Percentiles rank a stretch among this genome's conserved stretches.
Conservation (phyloP, 1,284 basidiomycete genomes). For the Irpex sp. region DNA sequence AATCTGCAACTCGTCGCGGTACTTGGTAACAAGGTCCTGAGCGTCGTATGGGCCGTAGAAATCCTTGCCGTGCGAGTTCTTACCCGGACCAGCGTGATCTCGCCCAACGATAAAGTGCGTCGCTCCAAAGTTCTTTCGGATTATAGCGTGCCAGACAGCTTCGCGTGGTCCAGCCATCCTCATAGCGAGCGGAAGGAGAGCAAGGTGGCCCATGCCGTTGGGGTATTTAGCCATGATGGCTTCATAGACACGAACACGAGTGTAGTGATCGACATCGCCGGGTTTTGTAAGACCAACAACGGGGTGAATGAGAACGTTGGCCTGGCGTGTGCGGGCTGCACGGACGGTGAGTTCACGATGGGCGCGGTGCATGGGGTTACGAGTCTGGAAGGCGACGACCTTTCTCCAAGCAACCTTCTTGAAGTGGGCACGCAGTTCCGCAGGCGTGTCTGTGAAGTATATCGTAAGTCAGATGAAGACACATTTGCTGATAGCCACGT, state of each 20-base stretch:
- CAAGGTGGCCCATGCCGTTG: slow-evolving; percentile 96
- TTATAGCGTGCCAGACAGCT: slow-evolving; percentile 99
- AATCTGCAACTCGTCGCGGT: slow-evolving; percentile 90
- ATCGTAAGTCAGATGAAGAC: slow-evolving; percentile 4
- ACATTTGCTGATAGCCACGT: slow-evolving; percentile 24
- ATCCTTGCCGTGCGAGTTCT: slow-evolving; percentile 93
- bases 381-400: slow-evolving; percentile 98
- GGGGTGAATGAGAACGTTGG: slow-evolving; percentile 97
- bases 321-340: slow-evolving; percentile 90
- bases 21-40: slow-evolving; percentile 88
- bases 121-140: slow-evolving; percentile 98
- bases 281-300: slow-evolving; percentile 98
- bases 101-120: slow-evolving; percentile 97
- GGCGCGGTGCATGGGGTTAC: slow-evolving; percentile 99
- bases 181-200: slow-evolving; percentile 95
- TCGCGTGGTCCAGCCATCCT: slow-evolving; percentile 98
- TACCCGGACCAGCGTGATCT: slow-evolving; percentile 95
- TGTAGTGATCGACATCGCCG: slow-evolving; percentile 98
- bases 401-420: slow-evolving; percentile 95
- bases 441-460: slow-evolving; percentile 69
- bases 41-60: slow-evolving; percentile 99
- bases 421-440: slow-evolving; percentile 94
- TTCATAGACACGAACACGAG: slow-evolving; percentile 90
- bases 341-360: slow-evolving; percentile 97
- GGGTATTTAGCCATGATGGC: slow-evolving; percentile 95